Percentiles rank a stretch among this genome's conserved stretches.
These are phyloP conservation scores for Fusarium staphyleae DNA, from an alignment of 2,329 filamentous ascomycete species.

Conservation along the genomic window DNA sequence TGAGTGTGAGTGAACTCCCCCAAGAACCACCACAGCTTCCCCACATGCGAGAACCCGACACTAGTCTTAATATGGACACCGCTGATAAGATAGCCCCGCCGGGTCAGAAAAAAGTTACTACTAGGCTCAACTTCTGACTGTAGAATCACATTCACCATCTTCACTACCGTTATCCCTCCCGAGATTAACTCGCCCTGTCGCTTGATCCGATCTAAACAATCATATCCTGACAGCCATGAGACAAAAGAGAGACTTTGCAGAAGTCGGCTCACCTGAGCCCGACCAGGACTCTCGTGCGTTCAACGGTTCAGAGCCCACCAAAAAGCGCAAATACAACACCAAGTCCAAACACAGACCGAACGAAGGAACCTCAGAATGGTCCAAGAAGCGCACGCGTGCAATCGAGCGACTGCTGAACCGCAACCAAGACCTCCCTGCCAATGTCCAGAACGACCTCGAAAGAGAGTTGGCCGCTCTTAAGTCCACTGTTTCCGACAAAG, in stretches of 20 bases:
- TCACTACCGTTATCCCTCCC: neutral
- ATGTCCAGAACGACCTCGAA: conserved; percentile 73
- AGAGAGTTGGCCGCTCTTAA: conserved; percentile 73
- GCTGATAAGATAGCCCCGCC: conserved; percentile 40
- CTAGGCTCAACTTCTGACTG: conserved; percentile 3
- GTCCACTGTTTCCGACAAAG: conserved; percentile 66
- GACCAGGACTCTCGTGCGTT: conserved; percentile 32
- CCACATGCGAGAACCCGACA: conserved; percentile 12
- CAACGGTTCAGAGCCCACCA: conserved; percentile 30
- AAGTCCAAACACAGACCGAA: conserved; percentile 52
- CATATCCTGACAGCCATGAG: conserved; percentile 35
- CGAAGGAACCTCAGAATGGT: conserved; percentile 61
- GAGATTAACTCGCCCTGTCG: neutral
- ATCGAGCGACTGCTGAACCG: conserved; percentile 71
- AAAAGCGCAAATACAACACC: conserved; percentile 47
- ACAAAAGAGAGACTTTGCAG: conserved; percentile 43
- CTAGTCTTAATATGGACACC: conserved; percentile 28
- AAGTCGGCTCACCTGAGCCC: conserved; percentile 41
- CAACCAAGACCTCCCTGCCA: conserved; percentile 69
- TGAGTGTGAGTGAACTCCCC: neutral
- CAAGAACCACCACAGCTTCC: conserved; percentile 12
- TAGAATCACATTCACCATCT: conserved; percentile 1
- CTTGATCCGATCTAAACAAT: neutral
- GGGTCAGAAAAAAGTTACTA: conserved; percentile 37
- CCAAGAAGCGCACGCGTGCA: conserved; percentile 76